phyloP scores from a whole-genome alignment of 352 stramenopile genomes.

The Globisporangium spiculum region DNA sequence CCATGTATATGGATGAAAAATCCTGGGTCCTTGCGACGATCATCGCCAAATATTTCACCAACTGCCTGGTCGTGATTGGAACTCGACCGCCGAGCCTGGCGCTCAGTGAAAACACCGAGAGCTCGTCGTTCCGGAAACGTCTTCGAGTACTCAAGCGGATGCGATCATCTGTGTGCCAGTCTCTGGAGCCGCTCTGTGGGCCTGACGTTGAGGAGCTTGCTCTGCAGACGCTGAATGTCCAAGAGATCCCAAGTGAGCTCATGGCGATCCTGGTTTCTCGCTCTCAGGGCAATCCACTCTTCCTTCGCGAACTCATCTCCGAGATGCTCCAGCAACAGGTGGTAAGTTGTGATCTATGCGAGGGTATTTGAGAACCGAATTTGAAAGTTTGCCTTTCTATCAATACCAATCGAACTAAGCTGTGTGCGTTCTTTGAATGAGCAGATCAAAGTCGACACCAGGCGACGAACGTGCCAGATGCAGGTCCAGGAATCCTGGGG shows the following conservation, averaged over 20 bases:
- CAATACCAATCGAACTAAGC: not conserved
- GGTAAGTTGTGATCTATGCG: slow-evolving; percentile 21
- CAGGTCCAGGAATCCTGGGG: slow-evolving; percentile 79
- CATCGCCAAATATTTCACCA: slow-evolving; percentile 85
- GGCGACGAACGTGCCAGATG: slow-evolving; percentile 54
- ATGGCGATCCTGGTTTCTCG: slow-evolving; percentile 64
- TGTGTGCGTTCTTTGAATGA: not conserved
- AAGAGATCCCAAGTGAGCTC: slow-evolving; percentile 55
- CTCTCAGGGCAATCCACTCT: slow-evolving; percentile 81
- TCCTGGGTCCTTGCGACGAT: slow-evolving; percentile 81
- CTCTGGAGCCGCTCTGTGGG: slow-evolving; percentile 52
- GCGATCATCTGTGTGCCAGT: slow-evolving; percentile 40
- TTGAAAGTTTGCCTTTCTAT: not conserved
- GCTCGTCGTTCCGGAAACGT: slow-evolving; percentile 72
- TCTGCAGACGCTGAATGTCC: slow-evolving; percentile 60
- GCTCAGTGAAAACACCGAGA: slow-evolving; percentile 67
- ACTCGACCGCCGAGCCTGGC: slow-evolving; percentile 67
- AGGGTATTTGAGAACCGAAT: not conserved
- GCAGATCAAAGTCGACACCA: slow-evolving; percentile 62
- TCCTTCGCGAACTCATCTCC: slow-evolving; percentile 81
- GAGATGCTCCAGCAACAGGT: slow-evolving; percentile 80
- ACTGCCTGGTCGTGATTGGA: slow-evolving; percentile 72
- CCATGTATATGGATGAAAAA: slow-evolving; percentile 88
- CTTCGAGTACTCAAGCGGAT: slow-evolving; percentile 71
- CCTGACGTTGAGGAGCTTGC: slow-evolving; percentile 63